A percentile compares a stretch with the other conserved stretches of the same genome.
phyloP scores from a whole-genome alignment of 1,284 basidiomycete genomes.

The Schizophyllum commune region DNA sequence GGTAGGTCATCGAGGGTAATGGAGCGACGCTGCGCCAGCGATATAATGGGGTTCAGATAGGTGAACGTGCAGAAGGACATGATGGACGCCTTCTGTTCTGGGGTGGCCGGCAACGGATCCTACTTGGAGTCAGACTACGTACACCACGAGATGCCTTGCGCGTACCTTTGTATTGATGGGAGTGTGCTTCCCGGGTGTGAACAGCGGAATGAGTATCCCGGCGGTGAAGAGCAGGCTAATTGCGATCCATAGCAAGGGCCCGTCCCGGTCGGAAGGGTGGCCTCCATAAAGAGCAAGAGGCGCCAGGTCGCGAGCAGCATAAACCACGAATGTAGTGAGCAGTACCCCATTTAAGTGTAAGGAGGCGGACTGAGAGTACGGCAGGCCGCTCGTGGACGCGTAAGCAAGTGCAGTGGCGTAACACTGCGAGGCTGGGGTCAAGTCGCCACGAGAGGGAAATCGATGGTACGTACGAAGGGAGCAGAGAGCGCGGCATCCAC shows the following conservation, averaged over 20 bases:
- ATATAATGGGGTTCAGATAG: constrained; percentile 41
- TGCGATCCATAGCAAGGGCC: constrained; percentile 19
- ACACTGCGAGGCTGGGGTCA: not conserved
- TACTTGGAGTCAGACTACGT: not conserved
- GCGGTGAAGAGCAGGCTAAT: constrained; percentile 14
- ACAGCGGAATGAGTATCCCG: constrained; percentile 19
- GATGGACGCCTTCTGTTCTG: constrained; percentile 50
- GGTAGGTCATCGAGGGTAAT: constrained; percentile 32
- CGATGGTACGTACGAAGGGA: not conserved
- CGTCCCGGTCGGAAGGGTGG: constrained; percentile 21
- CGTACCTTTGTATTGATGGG: constrained; percentile 24
- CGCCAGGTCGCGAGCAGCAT: constrained; percentile 55
- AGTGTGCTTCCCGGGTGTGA: constrained; percentile 20
- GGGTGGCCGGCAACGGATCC: constrained; percentile 10
- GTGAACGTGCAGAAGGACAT: constrained; percentile 40
- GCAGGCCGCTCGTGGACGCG: not conserved
- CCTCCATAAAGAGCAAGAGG: constrained; percentile 45
- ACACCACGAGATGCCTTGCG: not conserved
- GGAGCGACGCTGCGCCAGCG: constrained; percentile 20
- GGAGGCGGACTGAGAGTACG: too few relatives aligned
- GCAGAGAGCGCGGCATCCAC: not conserved
- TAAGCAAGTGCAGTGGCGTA: not conserved
- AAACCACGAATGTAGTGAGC: constrained; percentile 31
- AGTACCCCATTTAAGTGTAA: constrained; percentile 23
- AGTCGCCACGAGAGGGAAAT: too few relatives aligned